Percentiles rank a stretch among this genome's conserved stretches.
Conservation (phyloP, 2,329 filamentous ascomycete species). For the Fusarium sororula region DNA sequence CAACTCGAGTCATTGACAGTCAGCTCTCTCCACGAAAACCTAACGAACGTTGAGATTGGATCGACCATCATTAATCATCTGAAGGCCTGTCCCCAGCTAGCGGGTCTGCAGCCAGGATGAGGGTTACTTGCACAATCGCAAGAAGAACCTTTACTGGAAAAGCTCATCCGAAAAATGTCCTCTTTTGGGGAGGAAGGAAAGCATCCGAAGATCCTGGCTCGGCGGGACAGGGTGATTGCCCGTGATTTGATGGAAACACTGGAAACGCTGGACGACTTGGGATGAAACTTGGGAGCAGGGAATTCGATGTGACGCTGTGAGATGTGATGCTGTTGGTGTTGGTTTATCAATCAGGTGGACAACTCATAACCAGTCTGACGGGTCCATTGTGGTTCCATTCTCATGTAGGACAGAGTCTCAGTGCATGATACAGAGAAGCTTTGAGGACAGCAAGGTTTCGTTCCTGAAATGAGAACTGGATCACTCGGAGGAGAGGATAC, state of each 20-base stretch:
- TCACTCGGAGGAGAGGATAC: not conserved
- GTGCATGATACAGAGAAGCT: not conserved
- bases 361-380: slow-evolving; percentile 10
- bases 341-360: slow-evolving; percentile 5
- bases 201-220: slow-evolving; percentile 25
- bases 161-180: slow-evolving; percentile 18
- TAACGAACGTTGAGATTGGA: slow-evolving; percentile 34
- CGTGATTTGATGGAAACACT: slow-evolving; percentile 15
- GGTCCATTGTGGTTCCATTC: slow-evolving; percentile 5
- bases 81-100: slow-evolving; percentile 13
- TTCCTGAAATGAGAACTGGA: not conserved
- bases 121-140: slow-evolving; percentile 9
- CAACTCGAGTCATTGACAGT: slow-evolving; percentile 16
- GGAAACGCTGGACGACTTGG: slow-evolving; percentile 28
- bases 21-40: not conserved
- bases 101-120: slow-evolving; percentile 4
- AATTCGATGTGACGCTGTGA: not conserved
- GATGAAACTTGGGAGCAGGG: slow-evolving; percentile 28
- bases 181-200: slow-evolving; percentile 20
- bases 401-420: not conserved
- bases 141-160: slow-evolving; percentile 20
- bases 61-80: not conserved
- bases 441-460: not conserved
- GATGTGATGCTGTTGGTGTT: not conserved
- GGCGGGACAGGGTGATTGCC: not conserved